Conservation (phyloP, 2,329 filamentous ascomycete species). For the Fusarium mexicanum region DNA sequence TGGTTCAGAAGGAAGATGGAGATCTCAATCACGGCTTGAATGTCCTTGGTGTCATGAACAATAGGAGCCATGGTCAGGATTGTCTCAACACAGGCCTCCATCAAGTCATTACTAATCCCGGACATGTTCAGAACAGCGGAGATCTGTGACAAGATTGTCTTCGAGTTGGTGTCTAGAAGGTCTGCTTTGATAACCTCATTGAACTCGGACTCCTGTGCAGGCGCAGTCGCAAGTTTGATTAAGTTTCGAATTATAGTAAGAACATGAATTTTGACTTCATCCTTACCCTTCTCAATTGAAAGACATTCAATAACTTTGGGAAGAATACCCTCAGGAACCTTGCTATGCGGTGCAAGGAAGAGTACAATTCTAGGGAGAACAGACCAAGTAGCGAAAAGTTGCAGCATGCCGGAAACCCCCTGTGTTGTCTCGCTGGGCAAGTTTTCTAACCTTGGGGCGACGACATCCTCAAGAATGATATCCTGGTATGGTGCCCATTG, state of each 20-base stretch:
- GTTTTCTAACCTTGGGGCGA: constrained; percentile 80
- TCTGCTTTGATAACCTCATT: constrained; percentile 65
- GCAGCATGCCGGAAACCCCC: constrained; percentile 83
- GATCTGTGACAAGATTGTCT: constrained; percentile 72
- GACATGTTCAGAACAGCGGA: constrained; percentile 71
- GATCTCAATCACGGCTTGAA: constrained; percentile 81
- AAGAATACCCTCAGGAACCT: constrained; percentile 69
- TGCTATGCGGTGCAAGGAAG: constrained; percentile 65
- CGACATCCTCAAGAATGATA: constrained; percentile 76
- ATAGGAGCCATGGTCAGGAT: constrained; percentile 80
- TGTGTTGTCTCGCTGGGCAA: constrained; percentile 89
- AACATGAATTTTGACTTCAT: constrained; percentile 85
- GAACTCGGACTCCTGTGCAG: constrained; percentile 64
- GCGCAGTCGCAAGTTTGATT: constrained; percentile 66
- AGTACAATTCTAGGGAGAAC: constrained; percentile 70
- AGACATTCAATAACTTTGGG: constrained; percentile 78
- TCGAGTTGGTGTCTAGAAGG: constrained; percentile 66
- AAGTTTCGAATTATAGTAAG: constrained; percentile 79
- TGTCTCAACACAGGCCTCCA: constrained; percentile 81
- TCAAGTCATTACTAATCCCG: constrained; percentile 74
- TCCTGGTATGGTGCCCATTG: constrained; percentile 78
- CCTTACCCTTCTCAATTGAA: constrained; percentile 77
- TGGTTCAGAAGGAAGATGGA: constrained; percentile 84
- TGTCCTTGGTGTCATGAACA: constrained; percentile 73
- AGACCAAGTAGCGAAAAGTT: constrained; percentile 84